Conservation (phyloP, 1,284 basidiomycete species). For the Gymnopus androsaceus region DNA sequence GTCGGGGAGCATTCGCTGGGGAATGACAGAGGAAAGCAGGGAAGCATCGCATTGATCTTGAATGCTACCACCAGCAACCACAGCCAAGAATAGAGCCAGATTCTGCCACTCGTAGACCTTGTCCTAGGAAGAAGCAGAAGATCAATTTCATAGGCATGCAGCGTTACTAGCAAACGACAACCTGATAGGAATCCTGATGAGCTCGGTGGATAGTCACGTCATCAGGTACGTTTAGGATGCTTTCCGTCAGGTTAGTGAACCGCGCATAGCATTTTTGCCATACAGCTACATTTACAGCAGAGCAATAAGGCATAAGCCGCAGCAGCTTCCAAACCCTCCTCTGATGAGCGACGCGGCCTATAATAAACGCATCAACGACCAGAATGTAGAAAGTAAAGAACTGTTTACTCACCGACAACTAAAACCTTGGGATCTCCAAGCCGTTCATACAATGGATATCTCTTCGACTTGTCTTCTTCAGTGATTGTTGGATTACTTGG, state of each 20-base stretch:
- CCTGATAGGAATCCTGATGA: background rate
- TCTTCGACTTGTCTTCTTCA: constrained; percentile 64
- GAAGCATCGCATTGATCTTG: constrained; percentile 50
- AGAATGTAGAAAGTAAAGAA: background rate
- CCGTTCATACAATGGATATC: constrained; percentile 74
- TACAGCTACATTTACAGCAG: constrained; percentile 68
- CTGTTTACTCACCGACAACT: constrained; percentile 64
- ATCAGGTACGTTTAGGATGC: constrained; percentile 40
- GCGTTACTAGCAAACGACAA: too few species aligned
- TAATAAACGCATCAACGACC: background rate
- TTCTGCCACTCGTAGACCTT: constrained; percentile 87
- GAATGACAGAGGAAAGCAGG: constrained; percentile 57
- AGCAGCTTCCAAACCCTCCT: constrained; percentile 77
- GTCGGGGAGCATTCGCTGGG: constrained; percentile 67
- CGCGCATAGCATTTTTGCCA: constrained; percentile 83
- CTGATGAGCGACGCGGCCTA: constrained; percentile 75
- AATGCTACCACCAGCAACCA: constrained; percentile 71
- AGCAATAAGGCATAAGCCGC: constrained; percentile 63
- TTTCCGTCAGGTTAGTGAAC: constrained; percentile 59
- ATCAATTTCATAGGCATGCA: constrained; percentile 3
- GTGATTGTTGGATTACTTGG: constrained; percentile 49
- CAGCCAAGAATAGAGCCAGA: constrained; percentile 77
- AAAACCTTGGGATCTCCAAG: constrained; percentile 72
- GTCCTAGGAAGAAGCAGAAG: constrained; percentile 56
- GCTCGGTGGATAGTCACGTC: constrained; percentile 8